phyloP scores from a whole-genome alignment of 352 stramenopile genomes.

The Phytophthora vignae region DNA sequence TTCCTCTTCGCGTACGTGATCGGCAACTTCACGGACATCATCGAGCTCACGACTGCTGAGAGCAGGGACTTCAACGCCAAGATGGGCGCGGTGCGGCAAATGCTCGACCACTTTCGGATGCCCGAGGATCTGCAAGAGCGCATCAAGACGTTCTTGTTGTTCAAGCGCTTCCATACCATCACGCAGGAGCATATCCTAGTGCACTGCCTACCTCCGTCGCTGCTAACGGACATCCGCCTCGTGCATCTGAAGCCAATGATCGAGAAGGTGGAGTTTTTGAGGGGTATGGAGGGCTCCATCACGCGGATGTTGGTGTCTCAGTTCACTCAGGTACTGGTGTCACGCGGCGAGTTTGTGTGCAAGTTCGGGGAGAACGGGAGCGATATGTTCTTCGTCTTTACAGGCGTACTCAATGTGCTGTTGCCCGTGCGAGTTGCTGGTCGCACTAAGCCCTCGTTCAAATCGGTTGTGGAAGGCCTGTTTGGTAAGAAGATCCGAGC shows the following conservation, averaged over 20 bases:
- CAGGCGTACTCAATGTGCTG: conserved; percentile 52
- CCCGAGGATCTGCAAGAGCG: conserved; percentile 44
- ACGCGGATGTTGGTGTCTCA: conserved; percentile 73
- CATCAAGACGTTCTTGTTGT: conserved; percentile 72
- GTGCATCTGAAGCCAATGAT: conserved; percentile 74
- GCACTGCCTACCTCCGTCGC: conserved; percentile 59
- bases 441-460: not conserved
- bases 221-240: conserved; percentile 69
- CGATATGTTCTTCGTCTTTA: conserved; percentile 83
- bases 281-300: conserved; percentile 55
- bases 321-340: conserved; percentile 62
- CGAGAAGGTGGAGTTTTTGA: conserved; percentile 63
- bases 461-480: not conserved
- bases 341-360: conserved; percentile 65
- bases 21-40: conserved; percentile 70
- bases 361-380: conserved; percentile 59
- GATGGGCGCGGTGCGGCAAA: conserved; percentile 56
- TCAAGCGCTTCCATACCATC: conserved; percentile 72
- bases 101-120: conserved; percentile 63
- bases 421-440: conserved; percentile 22
- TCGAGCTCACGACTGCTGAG: conserved; percentile 61
- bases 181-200: conserved; percentile 68
- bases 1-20: conserved; percentile 79
- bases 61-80: conserved; percentile 68
- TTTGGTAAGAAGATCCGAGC: not conserved